Evolutionary conservation across 768 basidiomycete species (phyloP).

Genomic region (Melanogaster broomeanus): DNA sequence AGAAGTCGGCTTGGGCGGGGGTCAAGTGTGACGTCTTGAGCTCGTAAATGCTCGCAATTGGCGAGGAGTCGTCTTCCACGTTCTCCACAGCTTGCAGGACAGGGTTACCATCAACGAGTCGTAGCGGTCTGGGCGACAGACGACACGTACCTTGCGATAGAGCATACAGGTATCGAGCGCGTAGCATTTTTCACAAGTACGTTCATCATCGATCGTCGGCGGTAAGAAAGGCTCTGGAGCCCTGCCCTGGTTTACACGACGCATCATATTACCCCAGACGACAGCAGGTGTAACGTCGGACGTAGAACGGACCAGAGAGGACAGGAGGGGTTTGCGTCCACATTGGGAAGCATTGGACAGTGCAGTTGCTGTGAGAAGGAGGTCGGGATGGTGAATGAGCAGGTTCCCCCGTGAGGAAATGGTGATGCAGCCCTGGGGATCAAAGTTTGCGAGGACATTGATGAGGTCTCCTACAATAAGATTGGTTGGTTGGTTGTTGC

Average conservation of each 20-base stretch:
- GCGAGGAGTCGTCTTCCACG: slow-evolving; percentile 51
- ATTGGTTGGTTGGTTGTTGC: background rate
- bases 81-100: slow-evolving; percentile 64
- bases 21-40: slow-evolving; percentile 84
- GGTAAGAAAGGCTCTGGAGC: slow-evolving; percentile 69
- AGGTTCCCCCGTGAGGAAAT: slow-evolving; percentile 67
- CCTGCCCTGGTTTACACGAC: slow-evolving; percentile 37
- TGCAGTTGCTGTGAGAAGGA: slow-evolving; percentile 87
- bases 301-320: slow-evolving; percentile 56
- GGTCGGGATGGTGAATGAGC: slow-evolving; percentile 89
- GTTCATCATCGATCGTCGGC: slow-evolving; percentile 79
- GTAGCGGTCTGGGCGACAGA: background rate
- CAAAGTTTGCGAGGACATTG: slow-evolving; percentile 66
- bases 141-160: slow-evolving; percentile 71
- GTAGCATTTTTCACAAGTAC: slow-evolving; percentile 81
- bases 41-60: slow-evolving; percentile 70
- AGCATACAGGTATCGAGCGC: slow-evolving; percentile 88
- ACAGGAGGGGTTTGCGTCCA: slow-evolving; percentile 82
- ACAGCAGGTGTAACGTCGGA: slow-evolving; percentile 66
- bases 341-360: slow-evolving; percentile 85
- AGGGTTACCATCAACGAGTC: background rate
- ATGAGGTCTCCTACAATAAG: slow-evolving; percentile 70
- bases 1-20: slow-evolving; percentile 67
- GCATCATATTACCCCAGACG: slow-evolving; percentile 87
- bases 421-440: slow-evolving; percentile 44